phyloP scores from a whole-genome alignment of 1,284 basidiomycete genomes.

The Chiua sp. region DNA sequence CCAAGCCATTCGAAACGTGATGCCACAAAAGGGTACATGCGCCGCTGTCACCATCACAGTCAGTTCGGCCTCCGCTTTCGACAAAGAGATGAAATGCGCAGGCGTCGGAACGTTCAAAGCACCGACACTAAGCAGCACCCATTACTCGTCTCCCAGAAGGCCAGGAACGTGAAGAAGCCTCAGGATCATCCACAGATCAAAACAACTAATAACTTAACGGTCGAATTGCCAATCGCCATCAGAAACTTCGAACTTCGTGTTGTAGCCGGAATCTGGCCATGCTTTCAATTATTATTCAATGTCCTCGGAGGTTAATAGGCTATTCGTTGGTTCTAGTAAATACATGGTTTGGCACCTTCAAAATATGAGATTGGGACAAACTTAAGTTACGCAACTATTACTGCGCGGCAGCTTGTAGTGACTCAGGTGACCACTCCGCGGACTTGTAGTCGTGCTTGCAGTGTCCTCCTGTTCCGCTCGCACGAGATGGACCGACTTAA shows the following conservation, averaged over 20 bases:
- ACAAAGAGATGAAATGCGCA: neutral
- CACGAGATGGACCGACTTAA: neutral
- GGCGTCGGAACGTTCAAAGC: neutral
- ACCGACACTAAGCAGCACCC: neutral
- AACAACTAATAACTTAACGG: neutral
- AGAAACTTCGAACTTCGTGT: neutral
- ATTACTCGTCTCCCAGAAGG: neutral
- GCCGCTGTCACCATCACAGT: neutral
- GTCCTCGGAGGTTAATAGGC: neutral
- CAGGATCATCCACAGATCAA: neutral
- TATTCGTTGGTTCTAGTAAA: neutral
- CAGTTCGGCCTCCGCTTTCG: neutral
- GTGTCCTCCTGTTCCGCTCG: neutral
- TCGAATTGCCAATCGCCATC: neutral
- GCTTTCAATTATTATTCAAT: neutral
- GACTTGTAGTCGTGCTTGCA: neutral
- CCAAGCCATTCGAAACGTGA: neutral
- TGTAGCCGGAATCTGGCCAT: too few species aligned
- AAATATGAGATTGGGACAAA: neutral
- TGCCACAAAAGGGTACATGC: neutral
- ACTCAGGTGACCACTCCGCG: neutral
- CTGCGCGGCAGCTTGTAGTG: neutral
- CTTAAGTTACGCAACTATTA: neutral
- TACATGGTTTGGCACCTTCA: neutral
- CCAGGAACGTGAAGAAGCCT: neutral